Evolutionary conservation across 1,284 basidiomycete species (phyloP).

Genomic region (Mycena sp.): DNA sequence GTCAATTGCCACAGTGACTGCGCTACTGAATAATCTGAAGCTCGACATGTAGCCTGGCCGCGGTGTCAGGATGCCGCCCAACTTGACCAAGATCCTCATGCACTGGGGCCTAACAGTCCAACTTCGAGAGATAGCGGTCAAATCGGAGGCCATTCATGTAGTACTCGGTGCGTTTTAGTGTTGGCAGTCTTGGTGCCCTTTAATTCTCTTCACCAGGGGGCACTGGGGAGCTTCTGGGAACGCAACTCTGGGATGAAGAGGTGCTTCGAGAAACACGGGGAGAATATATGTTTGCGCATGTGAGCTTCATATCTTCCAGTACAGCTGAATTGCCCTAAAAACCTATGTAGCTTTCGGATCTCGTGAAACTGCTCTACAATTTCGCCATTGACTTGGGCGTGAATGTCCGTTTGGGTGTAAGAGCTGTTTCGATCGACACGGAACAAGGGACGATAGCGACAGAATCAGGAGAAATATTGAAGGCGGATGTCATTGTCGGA

Average conservation of each 20-base stretch:
- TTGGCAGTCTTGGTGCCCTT: not conserved
- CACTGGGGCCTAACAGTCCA: conserved; percentile 62
- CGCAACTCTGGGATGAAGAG: conserved; percentile 63
- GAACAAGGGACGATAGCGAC: conserved; percentile 49
- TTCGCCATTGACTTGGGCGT: conserved; percentile 57
- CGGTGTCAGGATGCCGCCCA: conserved; percentile 55
- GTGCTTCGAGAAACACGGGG: conserved; percentile 64
- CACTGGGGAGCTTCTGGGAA: conserved; percentile 58
- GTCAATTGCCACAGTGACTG: conserved; percentile 18
- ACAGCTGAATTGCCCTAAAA: not conserved
- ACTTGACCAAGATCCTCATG: conserved; percentile 63
- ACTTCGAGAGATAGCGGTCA: conserved; percentile 46
- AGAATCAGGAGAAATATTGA: conserved; percentile 54
- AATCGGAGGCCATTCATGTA: conserved; percentile 52
- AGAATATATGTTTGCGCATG: conserved; percentile 60
- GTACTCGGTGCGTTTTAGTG: conserved; percentile 44
- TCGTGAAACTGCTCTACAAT: conserved; percentile 51
- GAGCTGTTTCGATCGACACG: conserved; percentile 51
- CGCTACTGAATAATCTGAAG: not conserved
- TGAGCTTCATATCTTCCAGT: conserved; percentile 41
- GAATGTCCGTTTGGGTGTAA: conserved; percentile 48
- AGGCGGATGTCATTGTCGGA: conserved; percentile 69
- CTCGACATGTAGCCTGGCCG: conserved; percentile 8
- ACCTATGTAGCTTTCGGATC: conserved; percentile 51
- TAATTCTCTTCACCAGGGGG: conserved; percentile 37